phyloP scores from a whole-genome alignment of 2,329 filamentous ascomycete species.

The Fusarium tupiense region DNA sequence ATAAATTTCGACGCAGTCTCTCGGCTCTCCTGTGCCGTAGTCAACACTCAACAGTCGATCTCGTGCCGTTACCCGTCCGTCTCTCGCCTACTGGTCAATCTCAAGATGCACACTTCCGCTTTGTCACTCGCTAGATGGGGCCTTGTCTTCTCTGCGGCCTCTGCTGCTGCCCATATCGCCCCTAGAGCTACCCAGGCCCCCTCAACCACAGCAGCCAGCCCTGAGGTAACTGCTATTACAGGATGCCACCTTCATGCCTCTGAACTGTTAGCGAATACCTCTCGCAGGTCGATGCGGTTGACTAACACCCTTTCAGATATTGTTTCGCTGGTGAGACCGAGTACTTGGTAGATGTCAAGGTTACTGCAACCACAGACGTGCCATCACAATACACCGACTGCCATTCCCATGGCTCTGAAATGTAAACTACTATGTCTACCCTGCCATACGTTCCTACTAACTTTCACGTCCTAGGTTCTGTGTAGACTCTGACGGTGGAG shows the following conservation, averaged over 20 bases:
- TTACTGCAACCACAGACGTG: slow-evolving; percentile 64
- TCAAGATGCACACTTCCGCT: slow-evolving; percentile 26
- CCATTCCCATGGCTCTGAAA: slow-evolving; percentile 67
- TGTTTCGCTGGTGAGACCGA: slow-evolving; percentile 57
- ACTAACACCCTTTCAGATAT: slow-evolving; percentile 46
- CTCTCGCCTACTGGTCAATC: neutral
- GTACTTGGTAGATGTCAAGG: slow-evolving; percentile 56
- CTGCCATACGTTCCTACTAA: slow-evolving; percentile 2
- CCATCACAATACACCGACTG: slow-evolving; percentile 72
- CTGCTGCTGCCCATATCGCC: slow-evolving; percentile 30
- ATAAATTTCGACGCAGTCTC: slow-evolving; percentile 10
- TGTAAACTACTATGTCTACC: slow-evolving; percentile 53
- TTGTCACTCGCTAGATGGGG: slow-evolving; percentile 33
- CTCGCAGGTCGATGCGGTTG: neutral
- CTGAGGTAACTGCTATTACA: slow-evolving; percentile 51
- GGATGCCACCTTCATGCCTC: slow-evolving; percentile 55
- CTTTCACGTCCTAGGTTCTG: slow-evolving; percentile 62
- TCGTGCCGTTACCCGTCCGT: neutral
- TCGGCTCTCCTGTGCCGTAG: slow-evolving; percentile 9
- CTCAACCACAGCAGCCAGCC: slow-evolving; percentile 34
- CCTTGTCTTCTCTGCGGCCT: slow-evolving; percentile 23
- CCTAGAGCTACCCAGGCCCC: slow-evolving; percentile 47
- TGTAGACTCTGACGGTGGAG: slow-evolving; percentile 65
- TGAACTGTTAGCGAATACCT: slow-evolving; percentile 48
- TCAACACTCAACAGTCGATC: neutral